phyloP scores from a whole-genome alignment of 2,329 filamentous ascomycete species.

The Epichloe gansuensis region DNA sequence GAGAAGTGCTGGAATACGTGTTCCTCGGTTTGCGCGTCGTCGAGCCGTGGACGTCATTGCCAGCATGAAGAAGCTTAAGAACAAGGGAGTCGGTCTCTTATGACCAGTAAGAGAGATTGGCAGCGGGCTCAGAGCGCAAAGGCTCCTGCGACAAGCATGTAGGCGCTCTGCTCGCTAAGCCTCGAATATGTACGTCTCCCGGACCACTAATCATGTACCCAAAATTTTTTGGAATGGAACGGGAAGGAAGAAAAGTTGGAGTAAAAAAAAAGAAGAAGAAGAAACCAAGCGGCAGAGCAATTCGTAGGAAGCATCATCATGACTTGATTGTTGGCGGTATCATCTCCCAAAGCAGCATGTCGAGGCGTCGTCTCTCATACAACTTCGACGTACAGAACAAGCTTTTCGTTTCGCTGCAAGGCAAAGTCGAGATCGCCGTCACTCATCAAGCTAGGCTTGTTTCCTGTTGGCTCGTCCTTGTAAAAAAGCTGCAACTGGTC shows the following conservation, averaged over 20 bases:
- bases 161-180: slow-evolving; percentile 13
- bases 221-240: slow-evolving; percentile 7
- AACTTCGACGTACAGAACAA: slow-evolving; percentile 60
- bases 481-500: slow-evolving; percentile 73
- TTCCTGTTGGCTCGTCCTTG: slow-evolving; percentile 68
- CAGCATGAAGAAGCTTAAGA: background rate
- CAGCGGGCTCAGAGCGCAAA: background rate
- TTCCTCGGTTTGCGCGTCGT: background rate
- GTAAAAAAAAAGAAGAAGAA: slow-evolving; percentile 1
- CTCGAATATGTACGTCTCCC: slow-evolving; percentile 11
- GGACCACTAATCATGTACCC: slow-evolving; percentile 16
- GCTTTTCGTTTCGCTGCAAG: slow-evolving; percentile 72
- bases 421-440: slow-evolving; percentile 73
- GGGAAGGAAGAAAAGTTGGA: background rate
- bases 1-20: background rate
- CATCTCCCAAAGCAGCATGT: background rate
- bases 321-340: background rate
- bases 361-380: slow-evolving; percentile 19
- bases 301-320: background rate
- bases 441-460: slow-evolving; percentile 61
- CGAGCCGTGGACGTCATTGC: background rate
- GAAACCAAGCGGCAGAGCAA: background rate
- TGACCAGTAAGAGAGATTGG: background rate
- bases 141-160: background rate
- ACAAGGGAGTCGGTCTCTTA: background rate